Conservation (phyloP, 2,329 filamentous ascomycete species). For the Beauveria rudraprayagi region DNA sequence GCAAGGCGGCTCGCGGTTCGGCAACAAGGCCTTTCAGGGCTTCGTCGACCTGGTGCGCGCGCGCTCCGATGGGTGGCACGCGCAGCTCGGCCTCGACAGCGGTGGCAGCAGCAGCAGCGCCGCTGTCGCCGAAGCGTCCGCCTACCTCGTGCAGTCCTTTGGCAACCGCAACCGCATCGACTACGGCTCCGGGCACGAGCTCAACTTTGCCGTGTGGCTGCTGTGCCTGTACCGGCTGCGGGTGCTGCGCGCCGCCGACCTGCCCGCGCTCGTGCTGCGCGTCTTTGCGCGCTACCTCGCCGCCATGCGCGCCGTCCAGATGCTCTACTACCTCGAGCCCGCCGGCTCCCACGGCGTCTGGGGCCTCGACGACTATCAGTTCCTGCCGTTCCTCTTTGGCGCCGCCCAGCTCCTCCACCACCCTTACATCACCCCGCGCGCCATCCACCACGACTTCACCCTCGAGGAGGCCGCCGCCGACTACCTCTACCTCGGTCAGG, state of each 20-base stretch:
- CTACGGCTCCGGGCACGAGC: slow-evolving; percentile 93
- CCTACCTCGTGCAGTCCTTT: slow-evolving; percentile 76
- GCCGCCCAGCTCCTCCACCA: slow-evolving; percentile 84
- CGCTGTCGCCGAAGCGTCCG: slow-evolving; percentile 59
- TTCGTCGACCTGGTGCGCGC: slow-evolving; percentile 65
- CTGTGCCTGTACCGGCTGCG: slow-evolving; percentile 82
- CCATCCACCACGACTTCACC: slow-evolving; percentile 79
- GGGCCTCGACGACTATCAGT: slow-evolving; percentile 96
- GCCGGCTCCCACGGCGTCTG: slow-evolving; percentile 96
- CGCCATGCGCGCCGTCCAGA: slow-evolving; percentile 82
- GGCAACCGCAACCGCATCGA: slow-evolving; percentile 84
- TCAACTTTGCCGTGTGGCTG: slow-evolving; percentile 95
- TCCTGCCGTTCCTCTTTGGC: slow-evolving; percentile 90
- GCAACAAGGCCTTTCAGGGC: slow-evolving; percentile 81
- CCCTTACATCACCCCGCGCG: slow-evolving; percentile 66
- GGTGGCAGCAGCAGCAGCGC: slow-evolving; percentile 33
- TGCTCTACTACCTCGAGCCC: slow-evolving; percentile 92
- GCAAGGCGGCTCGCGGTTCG: slow-evolving; percentile 82
- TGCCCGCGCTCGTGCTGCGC: slow-evolving; percentile 64
- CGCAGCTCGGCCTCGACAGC: slow-evolving; percentile 44
- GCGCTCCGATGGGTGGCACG: slow-evolving; percentile 54
- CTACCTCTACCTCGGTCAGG: slow-evolving; percentile 87
- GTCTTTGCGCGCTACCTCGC: slow-evolving; percentile 77
- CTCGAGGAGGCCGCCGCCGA: slow-evolving; percentile 79
- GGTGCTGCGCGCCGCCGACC: slow-evolving; percentile 56